Evolutionary conservation across 768 basidiomycete genomes (phyloP), one percentile per base, ranked within the genome.

Genomic region (Suillus alpinus): DNA sequence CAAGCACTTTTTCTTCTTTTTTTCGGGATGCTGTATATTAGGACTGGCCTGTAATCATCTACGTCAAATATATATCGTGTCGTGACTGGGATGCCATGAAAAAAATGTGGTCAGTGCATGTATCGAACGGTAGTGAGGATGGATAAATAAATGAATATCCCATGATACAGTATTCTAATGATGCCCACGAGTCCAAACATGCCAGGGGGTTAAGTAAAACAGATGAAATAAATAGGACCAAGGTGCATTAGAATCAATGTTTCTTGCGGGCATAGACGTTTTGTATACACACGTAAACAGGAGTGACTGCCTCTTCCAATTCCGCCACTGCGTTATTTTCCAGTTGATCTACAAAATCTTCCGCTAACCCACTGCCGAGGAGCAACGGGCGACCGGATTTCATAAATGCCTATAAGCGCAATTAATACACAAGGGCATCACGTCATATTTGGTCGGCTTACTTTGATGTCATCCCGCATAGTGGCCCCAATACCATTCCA

Each of bases 371-470:
- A 65, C 77, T 81, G 13, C 85, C 82, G 6, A 92, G 79, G 3
- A 92, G 79, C 44, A 92, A 75, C 23, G 88, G 86, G n/a, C 88
- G 78, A 18, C 83, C 86, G 0, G 86, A 84, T 63, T 78, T 80
- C 43, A 92, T 67, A 68, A 92, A 91, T 14, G 81, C 77, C 88
- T 92, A 63, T 20, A 62, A 46, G 23, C 26, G 34, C 10, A 55
- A 60, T 61, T 52, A 51, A 46, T 26, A 37, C 14, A 16, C 6
- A 18, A 36, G 4, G 50, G 36, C 14, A 3, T 61, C 6, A 20
- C 51, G 58, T 20, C 8, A 47, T 26, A 47, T 34, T 50, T 37
- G 61, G 32, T 46, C 23, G 50, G 65, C 69, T 57, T 62, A 87
- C 90, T 63, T 77, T 69, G 39, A 88, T 75, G 67, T 89, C 87